These are phyloP conservation scores for Nematodospora valgi DNA, from an alignment of 805 yeast species.

Conservation along the genomic window DNA sequence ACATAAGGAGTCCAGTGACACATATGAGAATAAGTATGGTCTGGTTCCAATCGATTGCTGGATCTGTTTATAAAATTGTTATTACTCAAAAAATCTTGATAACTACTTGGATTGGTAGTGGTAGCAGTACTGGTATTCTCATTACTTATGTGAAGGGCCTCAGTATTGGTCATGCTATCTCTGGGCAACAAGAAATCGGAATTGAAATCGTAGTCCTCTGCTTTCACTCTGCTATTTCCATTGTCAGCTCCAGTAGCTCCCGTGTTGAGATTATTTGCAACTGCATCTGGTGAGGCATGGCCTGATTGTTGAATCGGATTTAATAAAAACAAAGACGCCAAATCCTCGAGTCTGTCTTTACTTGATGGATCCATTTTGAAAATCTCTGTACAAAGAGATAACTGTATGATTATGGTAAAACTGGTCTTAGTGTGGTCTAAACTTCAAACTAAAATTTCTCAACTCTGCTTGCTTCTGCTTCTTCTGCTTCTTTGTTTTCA, in stretches of 20 bases:
- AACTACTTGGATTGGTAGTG: conserved; percentile 1
- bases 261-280: conserved; percentile 1
- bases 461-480: too few relatives aligned
- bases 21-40: conserved; percentile 14
- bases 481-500: too few relatives aligned
- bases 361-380: conserved; percentile 8
- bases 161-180: conserved; percentile 1
- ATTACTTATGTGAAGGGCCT: background rate
- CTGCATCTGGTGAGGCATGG: conserved; percentile 6
- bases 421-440: too few relatives aligned
- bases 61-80: conserved; percentile 19
- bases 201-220: conserved; percentile 7
- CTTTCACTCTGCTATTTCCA: conserved; percentile 1
- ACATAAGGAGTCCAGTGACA: conserved; percentile 27
- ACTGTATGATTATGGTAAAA: too few relatives aligned
- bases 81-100: conserved; percentile 12
- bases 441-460: too few relatives aligned
- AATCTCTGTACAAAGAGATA: background rate
- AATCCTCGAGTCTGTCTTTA: conserved; percentile 26
- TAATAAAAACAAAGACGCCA: conserved; percentile 37
- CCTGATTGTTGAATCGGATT: too few relatives aligned
- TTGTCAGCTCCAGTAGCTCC: background rate
- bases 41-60: conserved; percentile 5
- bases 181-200: conserved; percentile 5
- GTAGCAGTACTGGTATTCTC: conserved; percentile 1